These are phyloP conservation scores for Bipolaris bicolor DNA, from an alignment of 2,329 filamentous ascomycete genomes.

Conservation along the genomic window DNA sequence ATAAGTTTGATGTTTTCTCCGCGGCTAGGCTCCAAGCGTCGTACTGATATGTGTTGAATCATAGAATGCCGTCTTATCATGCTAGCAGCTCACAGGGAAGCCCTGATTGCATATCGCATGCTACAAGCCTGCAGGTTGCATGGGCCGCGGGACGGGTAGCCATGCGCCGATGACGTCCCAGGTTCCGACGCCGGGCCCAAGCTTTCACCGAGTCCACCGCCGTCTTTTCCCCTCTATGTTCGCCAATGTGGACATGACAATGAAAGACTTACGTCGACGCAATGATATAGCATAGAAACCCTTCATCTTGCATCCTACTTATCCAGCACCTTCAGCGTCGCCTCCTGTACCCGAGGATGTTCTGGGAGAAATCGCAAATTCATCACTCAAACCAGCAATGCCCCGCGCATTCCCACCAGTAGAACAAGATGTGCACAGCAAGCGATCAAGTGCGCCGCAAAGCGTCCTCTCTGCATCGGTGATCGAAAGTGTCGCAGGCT, in stretches of 20 bases:
- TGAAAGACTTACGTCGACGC: not conserved
- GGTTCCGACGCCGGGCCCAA: slow-evolving; percentile 18
- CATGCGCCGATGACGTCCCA: slow-evolving; percentile 8
- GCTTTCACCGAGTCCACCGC: slow-evolving; percentile 16
- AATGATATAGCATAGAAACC: slow-evolving; percentile 12
- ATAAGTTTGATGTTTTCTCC: not conserved
- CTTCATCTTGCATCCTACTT: not conserved
- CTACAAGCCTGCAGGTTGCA: not conserved
- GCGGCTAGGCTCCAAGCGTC: not conserved
- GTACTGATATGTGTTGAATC: not conserved
- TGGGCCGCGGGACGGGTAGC: not conserved
- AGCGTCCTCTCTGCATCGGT: slow-evolving; percentile 65
- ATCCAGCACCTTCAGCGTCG: slow-evolving; percentile 1
- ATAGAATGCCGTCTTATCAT: not conserved
- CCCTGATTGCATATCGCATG: not conserved
- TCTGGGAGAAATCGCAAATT: slow-evolving; percentile 16
- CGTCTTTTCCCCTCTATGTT: slow-evolving; percentile 14
- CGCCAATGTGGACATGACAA: not conserved
- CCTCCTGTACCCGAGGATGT: slow-evolving; percentile 29
- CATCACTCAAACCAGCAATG: slow-evolving; percentile 46
- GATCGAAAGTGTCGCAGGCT: slow-evolving; percentile 87
- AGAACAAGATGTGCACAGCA: slow-evolving; percentile 46
- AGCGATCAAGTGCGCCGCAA: slow-evolving; percentile 38
- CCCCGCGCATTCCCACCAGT: slow-evolving; percentile 58
- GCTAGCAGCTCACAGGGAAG: not conserved